A percentile compares a stretch with the other conserved stretches of the same genome.
Evolutionary conservation across 495 filamentous ascomycete genomes (phyloP).

Genomic region (Hypoxylon trugodes): DNA sequence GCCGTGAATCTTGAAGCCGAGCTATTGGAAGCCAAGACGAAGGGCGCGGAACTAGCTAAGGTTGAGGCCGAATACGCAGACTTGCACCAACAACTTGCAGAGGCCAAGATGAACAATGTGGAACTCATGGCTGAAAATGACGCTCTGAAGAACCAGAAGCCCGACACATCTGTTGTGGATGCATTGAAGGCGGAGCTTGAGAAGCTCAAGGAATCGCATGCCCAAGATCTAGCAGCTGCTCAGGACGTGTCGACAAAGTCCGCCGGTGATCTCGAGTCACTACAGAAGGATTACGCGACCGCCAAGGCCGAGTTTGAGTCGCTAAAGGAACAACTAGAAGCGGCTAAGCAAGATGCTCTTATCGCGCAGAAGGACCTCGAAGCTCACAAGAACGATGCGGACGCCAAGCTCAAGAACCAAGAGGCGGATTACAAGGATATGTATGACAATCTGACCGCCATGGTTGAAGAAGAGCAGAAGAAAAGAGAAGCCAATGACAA

Average conservation of each 20-base stretch:
- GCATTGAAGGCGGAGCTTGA: conserved; percentile 53
- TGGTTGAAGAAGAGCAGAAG: conserved; percentile 59
- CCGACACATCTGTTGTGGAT: conserved; percentile 58
- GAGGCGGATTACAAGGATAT: conserved; percentile 63
- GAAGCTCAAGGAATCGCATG: conserved; percentile 49
- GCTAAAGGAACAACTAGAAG: conserved; percentile 47
- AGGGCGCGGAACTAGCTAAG: conserved; percentile 46
- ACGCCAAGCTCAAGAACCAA: conserved; percentile 55
- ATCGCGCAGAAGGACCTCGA: conserved; percentile 56
- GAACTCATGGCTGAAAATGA: conserved; percentile 63
- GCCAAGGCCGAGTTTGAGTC: conserved; percentile 42
- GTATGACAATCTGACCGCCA: conserved; percentile 60
- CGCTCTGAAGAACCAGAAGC: conserved; percentile 58
- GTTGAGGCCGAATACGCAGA: conserved; percentile 53
- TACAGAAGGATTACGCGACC: conserved; percentile 40
- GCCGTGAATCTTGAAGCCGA: conserved; percentile 30
- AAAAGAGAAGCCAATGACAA: conserved; percentile 50
- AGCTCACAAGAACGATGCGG: conserved; percentile 51
- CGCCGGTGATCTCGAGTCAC: conserved; percentile 22
- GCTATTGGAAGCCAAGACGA: conserved; percentile 40
- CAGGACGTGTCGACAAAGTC: conserved; percentile 33
- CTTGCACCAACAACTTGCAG: conserved; percentile 57
- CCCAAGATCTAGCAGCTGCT: conserved; percentile 42
- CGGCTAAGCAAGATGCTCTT: conserved; percentile 48
- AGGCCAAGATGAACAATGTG: conserved; percentile 64